Percentiles rank a stretch among this genome's conserved stretches.
Evolutionary conservation across 208 protist species (phyloP).

Genomic region (Trypanosoma rangeli): DNA sequence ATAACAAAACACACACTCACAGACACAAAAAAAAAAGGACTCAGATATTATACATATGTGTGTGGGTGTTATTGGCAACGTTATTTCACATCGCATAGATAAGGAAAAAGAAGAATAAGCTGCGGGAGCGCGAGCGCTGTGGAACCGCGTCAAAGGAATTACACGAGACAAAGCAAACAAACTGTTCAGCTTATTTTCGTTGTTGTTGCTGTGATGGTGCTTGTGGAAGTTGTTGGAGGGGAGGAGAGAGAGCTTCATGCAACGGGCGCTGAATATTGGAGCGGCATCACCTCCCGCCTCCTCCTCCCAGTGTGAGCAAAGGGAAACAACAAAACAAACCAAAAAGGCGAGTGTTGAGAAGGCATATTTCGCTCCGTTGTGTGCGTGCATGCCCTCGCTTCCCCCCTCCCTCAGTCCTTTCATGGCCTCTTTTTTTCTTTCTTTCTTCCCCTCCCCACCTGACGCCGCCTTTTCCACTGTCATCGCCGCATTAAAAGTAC

Average conservation of each 20-base stretch:
- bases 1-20: neutral
- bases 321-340: neutral
- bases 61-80: no score
- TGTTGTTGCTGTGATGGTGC: neutral
- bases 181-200: neutral
- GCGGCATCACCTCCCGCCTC: neutral
- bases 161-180: no score
- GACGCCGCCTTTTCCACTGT: neutral
- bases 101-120: no score
- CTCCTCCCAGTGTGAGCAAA: neutral
- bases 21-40: neutral
- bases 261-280: neutral
- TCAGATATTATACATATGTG: no score
- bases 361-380: neutral
- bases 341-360: neutral
- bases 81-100: no score
- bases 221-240: no score
- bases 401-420: neutral
- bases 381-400: neutral
- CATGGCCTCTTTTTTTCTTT: constrained; percentile 8
- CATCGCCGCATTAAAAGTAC: constrained; percentile 10
- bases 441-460: neutral
- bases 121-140: neutral
- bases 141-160: no score
- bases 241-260: no score